A percentile compares a stretch with the other conserved stretches of the same genome.
These are phyloP conservation scores for Astrothelium subdiscretum DNA, from an alignment of 495 filamentous ascomycete genomes.

Conservation along the genomic window DNA sequence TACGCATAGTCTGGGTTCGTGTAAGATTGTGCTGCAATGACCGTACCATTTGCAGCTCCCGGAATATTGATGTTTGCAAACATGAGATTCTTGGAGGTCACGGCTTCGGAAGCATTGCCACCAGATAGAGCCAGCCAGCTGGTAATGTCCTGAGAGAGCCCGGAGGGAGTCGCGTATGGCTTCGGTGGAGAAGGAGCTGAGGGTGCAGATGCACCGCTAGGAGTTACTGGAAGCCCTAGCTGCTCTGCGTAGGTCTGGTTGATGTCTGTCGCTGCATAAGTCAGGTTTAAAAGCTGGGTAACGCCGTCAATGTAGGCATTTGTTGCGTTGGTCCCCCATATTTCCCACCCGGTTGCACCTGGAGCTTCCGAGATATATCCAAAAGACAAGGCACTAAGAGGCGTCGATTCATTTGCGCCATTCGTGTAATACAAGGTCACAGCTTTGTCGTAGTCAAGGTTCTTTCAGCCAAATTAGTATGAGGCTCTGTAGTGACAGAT, in stretches of 20 bases:
- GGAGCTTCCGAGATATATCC: conserved; percentile 8
- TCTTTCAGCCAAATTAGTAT: neutral
- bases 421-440: conserved; percentile 19
- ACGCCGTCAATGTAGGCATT: conserved; percentile 17
- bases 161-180: conserved; percentile 17
- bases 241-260: conserved; percentile 12
- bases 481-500: conserved; percentile 1
- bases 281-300: conserved; percentile 16
- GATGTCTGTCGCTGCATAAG: conserved; percentile 16
- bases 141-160: conserved; percentile 16
- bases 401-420: conserved; percentile 12
- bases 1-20: conserved; percentile 16
- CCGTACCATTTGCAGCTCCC: conserved; percentile 12
- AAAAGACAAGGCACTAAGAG: conserved; percentile 7
- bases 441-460: conserved; percentile 17
- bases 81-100: conserved; percentile 8
- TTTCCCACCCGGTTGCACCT: conserved; percentile 8
- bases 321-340: conserved; percentile 11
- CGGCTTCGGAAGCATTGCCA: conserved; percentile 10
- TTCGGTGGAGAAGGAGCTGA: conserved; percentile 3
- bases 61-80: conserved; percentile 19
- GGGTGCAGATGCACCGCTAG: conserved; percentile 10
- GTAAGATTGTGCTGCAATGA: conserved; percentile 16
- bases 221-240: conserved; percentile 10
- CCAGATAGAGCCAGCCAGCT: conserved; percentile 6